phyloP scores from a whole-genome alignment of 2,329 filamentous ascomycete genomes.

The Stagonosporopsis vannaccii region DNA sequence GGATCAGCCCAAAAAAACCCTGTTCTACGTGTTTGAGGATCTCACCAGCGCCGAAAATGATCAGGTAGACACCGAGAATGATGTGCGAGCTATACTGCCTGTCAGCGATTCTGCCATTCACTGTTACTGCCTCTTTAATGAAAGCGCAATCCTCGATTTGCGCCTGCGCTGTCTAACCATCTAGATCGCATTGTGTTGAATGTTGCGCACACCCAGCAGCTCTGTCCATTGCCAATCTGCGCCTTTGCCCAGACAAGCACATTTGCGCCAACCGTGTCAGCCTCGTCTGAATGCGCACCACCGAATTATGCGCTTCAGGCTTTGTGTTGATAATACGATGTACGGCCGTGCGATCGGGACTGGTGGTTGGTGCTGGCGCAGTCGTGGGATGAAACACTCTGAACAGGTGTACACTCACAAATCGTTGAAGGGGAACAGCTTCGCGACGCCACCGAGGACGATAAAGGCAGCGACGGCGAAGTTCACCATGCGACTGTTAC shows the following conservation, averaged over 20 bases:
- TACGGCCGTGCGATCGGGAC: not conserved
- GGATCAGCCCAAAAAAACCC: conserved; percentile 13
- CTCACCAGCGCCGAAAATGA: conserved; percentile 87
- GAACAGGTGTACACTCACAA: conserved; percentile 42
- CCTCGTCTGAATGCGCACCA: not conserved
- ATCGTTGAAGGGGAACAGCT: conserved; percentile 66
- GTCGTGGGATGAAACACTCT: conserved; percentile 9
- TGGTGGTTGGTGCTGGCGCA: conserved; percentile 4
- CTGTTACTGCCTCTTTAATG: not conserved
- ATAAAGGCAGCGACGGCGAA: conserved; percentile 86
- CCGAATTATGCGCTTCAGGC: not conserved
- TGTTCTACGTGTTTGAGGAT: not conserved
- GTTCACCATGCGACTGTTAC: conserved; percentile 87
- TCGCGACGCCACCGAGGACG: conserved; percentile 80
- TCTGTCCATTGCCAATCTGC: not conserved
- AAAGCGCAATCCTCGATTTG: not conserved
- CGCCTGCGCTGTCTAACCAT: not conserved
- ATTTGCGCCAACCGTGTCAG: not conserved
- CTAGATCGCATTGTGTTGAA: too few relatives aligned
- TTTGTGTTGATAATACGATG: not conserved
- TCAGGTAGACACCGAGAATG: conserved; percentile 85
- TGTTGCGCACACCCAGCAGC: not conserved
- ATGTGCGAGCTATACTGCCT: conserved; percentile 65
- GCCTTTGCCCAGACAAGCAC: not conserved
- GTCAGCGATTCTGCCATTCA: conserved; percentile 28